Evolutionary conservation across 2,329 filamentous ascomycete species (phyloP), one percentile per base, ranked within the genome.

Genomic region (Diplodia scrobiculata): DNA sequence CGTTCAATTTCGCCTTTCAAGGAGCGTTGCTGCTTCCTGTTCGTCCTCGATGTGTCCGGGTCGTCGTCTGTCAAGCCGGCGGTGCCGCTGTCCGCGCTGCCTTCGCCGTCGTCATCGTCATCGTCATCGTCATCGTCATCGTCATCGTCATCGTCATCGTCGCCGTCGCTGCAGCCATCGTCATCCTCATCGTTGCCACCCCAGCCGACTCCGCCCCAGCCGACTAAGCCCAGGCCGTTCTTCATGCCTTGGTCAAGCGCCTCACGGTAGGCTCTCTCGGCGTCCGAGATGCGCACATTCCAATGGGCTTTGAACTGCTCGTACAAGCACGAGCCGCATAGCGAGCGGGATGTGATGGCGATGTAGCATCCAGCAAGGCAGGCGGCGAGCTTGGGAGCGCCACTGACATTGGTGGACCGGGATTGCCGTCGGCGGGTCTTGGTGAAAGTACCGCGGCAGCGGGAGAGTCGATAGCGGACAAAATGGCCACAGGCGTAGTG

Each of bases 401-500:
- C 19, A 59, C 52, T 34, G 63, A 68, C 13, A 34, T 67, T 17
- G 32, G 4, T 14, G 27, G 11, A 11, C 34, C 64, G 70, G n/a
- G 10, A 2, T 14, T 25, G 13, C 11, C 50, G 36, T 9, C 51
- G 27, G 25, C 51, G 63, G 7, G 21, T n/a, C 47, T 72, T 74
- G 34, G 71, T 72, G 41, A 72, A 75, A 2, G 71, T 76, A 13
- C 75, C 78, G 11, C 69, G 63, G 67, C 79, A 80, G 21, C 69
- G 70, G 2, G 76, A 78, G 10, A 72, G 70, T 19, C 71, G 70
- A 34, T 74, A 68, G 21, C 65, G 63, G 63, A 73, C 50, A 9
- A 67, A 67, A 68, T 79, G 78, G 0, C 69, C 67, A 69, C 78
- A 80, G 9, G 67, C 65, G 64, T 77, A 79, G 5, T 51, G 66